Evolutionary conservation across 345 rosid species (phyloP).

Genomic region (Citrus sp.): DNA sequence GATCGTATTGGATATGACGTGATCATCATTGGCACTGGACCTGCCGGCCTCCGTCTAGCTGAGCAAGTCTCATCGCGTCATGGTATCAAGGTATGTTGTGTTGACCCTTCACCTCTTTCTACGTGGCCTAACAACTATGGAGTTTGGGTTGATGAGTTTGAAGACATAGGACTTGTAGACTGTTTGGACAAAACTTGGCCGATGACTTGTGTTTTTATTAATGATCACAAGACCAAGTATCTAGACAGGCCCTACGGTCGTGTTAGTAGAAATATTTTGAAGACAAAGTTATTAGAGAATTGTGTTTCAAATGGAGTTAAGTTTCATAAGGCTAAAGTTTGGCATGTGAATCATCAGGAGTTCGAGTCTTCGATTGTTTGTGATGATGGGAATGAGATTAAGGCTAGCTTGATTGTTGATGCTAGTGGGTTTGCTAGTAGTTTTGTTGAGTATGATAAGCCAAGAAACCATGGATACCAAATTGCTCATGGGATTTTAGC

Average conservation of each 20-base stretch:
- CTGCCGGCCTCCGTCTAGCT: slow-evolving; percentile 62
- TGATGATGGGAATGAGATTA: slow-evolving; percentile 53
- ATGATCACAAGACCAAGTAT: slow-evolving; percentile 46
- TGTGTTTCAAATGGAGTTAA: slow-evolving; percentile 45
- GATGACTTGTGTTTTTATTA: slow-evolving; percentile 39
- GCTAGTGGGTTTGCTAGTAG: slow-evolving; percentile 55
- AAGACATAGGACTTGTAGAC: slow-evolving; percentile 45
- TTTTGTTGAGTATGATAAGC: slow-evolving; percentile 45
- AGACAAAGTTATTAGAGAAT: slow-evolving; percentile 40
- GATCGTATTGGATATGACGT: slow-evolving; percentile 43
- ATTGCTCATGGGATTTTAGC: slow-evolving; percentile 71
- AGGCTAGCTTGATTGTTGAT: slow-evolving; percentile 53
- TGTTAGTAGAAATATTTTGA: slow-evolving; percentile 43
- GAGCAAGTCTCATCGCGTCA: slow-evolving; percentile 51
- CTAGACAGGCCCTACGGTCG: slow-evolving; percentile 62
- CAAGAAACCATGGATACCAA: slow-evolving; percentile 63
- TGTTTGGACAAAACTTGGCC: slow-evolving; percentile 64
- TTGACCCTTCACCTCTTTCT: slow-evolving; percentile 69
- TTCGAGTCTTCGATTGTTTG: slow-evolving; percentile 44
- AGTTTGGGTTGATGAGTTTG: slow-evolving; percentile 75
- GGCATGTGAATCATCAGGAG: slow-evolving; percentile 56
- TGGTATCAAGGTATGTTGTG: slow-evolving; percentile 61
- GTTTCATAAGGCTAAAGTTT: slow-evolving; percentile 57
- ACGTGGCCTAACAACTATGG: slow-evolving; percentile 66
- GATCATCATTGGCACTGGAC: slow-evolving; percentile 62